Base-by-base conservation (phyloP, 2,329 filamentous ascomycete genomes). In the Escovopsis sp. region DNA sequence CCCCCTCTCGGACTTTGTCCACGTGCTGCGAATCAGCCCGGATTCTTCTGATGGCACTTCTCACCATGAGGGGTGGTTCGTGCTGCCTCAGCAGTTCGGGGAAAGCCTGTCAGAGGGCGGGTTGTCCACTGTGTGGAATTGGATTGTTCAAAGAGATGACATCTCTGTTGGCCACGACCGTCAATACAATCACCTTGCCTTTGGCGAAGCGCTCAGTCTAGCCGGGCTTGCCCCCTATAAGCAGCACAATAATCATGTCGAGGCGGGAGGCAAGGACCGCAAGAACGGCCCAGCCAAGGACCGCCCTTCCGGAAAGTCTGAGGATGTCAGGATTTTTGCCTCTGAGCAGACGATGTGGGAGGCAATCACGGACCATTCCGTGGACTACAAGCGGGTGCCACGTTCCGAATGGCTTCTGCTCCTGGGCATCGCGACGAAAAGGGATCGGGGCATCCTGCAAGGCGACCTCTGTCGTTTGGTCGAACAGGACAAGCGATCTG, bases 401-500 rank as follows among this genome's bases (percentile, higher is more conserved):
- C 63, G 65, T 10, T 71, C 72, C 10, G 74, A 78, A 56, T 79
- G 74, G 74, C 64, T 69, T 47, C 64, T 72, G 2, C 62, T 79
- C 8, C 59, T 74, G 14, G 72, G 71, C 14, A 76, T 79, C 42
- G 74, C 73, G 15, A 71, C 70, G 1, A 66, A 64, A 12, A 70
- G 66, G 40, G 59, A 64, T 7, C 58, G 68, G 6, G 76, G 76
- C 5, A 77, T 79, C 35, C 57, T 78, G 12, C 76, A 80, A 55
- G 72, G 71, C 34, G 74, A 79, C 44, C 62, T 79, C 20, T 70
- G 71, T 13, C 66, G 68, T 15, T 58, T 76, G 1, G 72, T 73
- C 11, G 66, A 68, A 16, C 76, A 79, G 53, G 76, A 79, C 55
- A 79, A 79, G 52, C 68, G 75, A 39, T 79, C 75, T 1, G 66